phyloP scores from a whole-genome alignment of 495 filamentous ascomycete species.

The Rhypophila decipiens region DNA sequence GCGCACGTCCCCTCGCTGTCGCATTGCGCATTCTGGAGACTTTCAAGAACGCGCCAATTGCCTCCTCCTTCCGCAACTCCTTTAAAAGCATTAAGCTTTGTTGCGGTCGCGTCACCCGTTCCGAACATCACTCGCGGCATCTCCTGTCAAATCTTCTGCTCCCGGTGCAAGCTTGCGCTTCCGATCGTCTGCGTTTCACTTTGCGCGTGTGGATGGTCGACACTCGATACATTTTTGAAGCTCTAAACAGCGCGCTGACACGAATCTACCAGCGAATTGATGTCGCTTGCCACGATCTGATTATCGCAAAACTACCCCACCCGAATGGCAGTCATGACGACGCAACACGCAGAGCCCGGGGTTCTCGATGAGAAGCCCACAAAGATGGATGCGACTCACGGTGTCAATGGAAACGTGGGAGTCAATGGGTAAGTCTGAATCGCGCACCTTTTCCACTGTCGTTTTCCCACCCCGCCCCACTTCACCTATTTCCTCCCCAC shows the following conservation, averaged over 20 bases:
- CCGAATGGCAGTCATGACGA: slow-evolving; percentile 52
- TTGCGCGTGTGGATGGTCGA: not conserved
- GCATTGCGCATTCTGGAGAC: slow-evolving; percentile 5
- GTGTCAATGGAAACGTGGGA: slow-evolving; percentile 14
- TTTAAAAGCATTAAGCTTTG: too few species aligned
- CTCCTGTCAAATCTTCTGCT: too few species aligned
- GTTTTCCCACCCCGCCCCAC: not conserved
- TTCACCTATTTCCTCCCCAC: not conserved
- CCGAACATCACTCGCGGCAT: too few species aligned
- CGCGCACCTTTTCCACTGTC: not conserved
- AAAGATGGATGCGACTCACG: slow-evolving; percentile 39
- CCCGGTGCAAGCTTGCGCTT: too few species aligned
- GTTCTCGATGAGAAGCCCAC: slow-evolving; percentile 43
- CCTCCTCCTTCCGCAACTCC: not conserved
- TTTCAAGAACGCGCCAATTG: not conserved
- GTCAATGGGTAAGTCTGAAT: slow-evolving; percentile 25
- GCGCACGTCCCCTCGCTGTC: slow-evolving; percentile 25
- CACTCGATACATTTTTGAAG: too few species aligned
- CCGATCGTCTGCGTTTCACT: not conserved
- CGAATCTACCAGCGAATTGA: slow-evolving; percentile 12
- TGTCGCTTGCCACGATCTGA: slow-evolving; percentile 24
- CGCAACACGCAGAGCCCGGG: slow-evolving; percentile 39
- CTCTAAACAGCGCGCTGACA: not conserved
- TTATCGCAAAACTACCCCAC: slow-evolving; percentile 7
- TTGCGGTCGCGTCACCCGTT: too few species aligned